Conservation (phyloP, 257 asterid species). For the Mitragyna speciosa region DNA sequence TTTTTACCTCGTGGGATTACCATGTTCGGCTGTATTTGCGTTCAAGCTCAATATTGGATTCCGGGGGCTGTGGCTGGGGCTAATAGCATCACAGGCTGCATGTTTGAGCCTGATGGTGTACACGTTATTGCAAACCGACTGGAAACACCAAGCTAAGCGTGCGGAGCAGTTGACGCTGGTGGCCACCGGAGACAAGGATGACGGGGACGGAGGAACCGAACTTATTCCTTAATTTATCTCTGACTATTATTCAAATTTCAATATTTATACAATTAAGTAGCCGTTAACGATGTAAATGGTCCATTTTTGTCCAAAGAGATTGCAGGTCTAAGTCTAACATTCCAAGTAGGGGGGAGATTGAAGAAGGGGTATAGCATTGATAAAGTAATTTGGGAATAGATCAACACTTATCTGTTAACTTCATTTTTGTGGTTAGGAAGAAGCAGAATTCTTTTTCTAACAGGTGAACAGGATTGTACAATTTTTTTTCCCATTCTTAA, state of each 20-base stretch:
- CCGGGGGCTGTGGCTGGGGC: conserved; percentile 75
- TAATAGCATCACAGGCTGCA: conserved; percentile 65
- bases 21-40: conserved; percentile 56
- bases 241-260: not conserved
- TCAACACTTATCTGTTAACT: too few species aligned
- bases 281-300: not conserved
- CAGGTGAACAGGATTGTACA: too few species aligned
- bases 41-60: conserved; percentile 60
- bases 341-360: too few species aligned
- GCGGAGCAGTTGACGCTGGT: conserved; percentile 63
- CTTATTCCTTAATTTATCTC: conserved; percentile 37
- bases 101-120: conserved; percentile 58
- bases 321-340: too few species aligned
- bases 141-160: conserved; percentile 71
- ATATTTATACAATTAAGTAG: not conserved
- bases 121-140: conserved; percentile 55
- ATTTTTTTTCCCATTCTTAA: too few species aligned
- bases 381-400: too few species aligned
- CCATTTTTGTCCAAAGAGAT: too few species aligned
- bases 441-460: too few species aligned
- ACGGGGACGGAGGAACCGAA: conserved; percentile 46
- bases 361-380: too few species aligned
- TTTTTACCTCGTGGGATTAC: conserved; percentile 74
- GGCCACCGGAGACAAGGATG: conserved; percentile 37
- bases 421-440: too few species aligned